These are phyloP conservation scores for Leishmania braziliensis DNA, from an alignment of 208 protist genomes.

Conservation along the genomic window DNA sequence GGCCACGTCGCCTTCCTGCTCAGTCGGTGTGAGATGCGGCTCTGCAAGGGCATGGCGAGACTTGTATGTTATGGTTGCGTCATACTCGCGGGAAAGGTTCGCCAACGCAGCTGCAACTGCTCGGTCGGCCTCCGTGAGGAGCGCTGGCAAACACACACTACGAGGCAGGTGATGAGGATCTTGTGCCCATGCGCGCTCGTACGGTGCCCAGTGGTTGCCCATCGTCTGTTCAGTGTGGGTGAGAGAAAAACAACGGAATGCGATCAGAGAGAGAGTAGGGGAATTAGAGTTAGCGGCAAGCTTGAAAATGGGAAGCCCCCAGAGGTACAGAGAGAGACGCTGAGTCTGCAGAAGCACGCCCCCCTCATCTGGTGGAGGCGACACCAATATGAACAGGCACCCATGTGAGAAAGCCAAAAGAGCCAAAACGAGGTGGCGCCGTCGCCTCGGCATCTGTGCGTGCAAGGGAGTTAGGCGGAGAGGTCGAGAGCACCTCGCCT, in stretches of 20 bases:
- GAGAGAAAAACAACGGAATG: not conserved
- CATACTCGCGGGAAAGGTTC: slow-evolving; percentile 21
- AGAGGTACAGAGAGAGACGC: not conserved
- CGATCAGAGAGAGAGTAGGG: not conserved
- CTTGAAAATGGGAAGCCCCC: not conserved
- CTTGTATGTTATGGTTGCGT: not conserved
- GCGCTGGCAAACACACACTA: slow-evolving; percentile 7
- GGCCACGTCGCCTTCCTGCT: not conserved
- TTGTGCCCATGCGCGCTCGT: slow-evolving; percentile 24
- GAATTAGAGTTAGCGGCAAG: not conserved
- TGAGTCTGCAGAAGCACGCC: not conserved
- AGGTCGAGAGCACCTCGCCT: not conserved
- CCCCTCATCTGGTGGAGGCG: not conserved
- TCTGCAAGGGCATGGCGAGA: not conserved
- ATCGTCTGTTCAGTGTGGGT: not conserved
- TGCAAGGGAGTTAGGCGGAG: not conserved
- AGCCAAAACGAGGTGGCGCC: not conserved
- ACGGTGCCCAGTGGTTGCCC: slow-evolving; percentile 14
- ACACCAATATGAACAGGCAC: not conserved
- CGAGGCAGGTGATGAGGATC: slow-evolving; percentile 3
- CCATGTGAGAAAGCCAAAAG: not conserved
- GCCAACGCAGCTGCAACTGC: slow-evolving; percentile 14
- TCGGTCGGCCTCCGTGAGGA: slow-evolving; percentile 19
- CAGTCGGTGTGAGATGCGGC: not conserved
- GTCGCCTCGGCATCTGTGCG: not conserved